Conservation (phyloP, 805 yeast genomes). For the Myxozyma kluyveri region DNA sequence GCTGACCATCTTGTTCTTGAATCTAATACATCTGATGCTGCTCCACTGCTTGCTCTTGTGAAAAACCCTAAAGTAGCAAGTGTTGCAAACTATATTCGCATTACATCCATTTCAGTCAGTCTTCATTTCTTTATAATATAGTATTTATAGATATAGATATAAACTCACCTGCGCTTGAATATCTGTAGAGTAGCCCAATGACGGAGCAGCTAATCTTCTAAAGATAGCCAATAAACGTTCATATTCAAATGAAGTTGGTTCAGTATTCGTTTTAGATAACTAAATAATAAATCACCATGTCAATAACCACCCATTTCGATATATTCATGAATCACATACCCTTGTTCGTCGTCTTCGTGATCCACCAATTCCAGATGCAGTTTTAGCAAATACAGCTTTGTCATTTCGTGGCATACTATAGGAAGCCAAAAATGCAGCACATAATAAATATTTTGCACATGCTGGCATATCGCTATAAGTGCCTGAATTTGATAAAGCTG, state of each 20-base stretch:
- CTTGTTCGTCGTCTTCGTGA: neutral
- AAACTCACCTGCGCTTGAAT: constrained; percentile 35
- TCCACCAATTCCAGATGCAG: constrained; percentile 42
- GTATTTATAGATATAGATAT: neutral
- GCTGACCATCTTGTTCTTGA: constrained; percentile 76
- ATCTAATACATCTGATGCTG: constrained; percentile 52
- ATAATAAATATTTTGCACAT: constrained; percentile 55
- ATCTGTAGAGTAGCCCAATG: constrained; percentile 34
- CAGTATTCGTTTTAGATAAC: neutral
- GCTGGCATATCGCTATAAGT: constrained; percentile 20
- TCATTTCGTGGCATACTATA: constrained; percentile 69
- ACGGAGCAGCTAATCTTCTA: constrained; percentile 59
- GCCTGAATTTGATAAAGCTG: neutral
- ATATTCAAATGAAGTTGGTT: constrained; percentile 52
- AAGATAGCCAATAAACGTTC: constrained; percentile 80
- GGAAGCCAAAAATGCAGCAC: constrained; percentile 83
- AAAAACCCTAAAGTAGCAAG: constrained; percentile 53
- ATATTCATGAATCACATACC: neutral
- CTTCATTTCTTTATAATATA: too few species aligned
- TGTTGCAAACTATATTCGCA: constrained; percentile 55
- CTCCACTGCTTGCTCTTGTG: constrained; percentile 34
- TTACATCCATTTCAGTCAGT: neutral
- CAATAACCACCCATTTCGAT: too few species aligned
- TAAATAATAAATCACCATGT: constrained; percentile 28
- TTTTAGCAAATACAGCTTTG: constrained; percentile 63